phyloP scores from a whole-genome alignment of 225 moss, liverwort and hornwort genomes.

The Marchantia paleacea region DNA sequence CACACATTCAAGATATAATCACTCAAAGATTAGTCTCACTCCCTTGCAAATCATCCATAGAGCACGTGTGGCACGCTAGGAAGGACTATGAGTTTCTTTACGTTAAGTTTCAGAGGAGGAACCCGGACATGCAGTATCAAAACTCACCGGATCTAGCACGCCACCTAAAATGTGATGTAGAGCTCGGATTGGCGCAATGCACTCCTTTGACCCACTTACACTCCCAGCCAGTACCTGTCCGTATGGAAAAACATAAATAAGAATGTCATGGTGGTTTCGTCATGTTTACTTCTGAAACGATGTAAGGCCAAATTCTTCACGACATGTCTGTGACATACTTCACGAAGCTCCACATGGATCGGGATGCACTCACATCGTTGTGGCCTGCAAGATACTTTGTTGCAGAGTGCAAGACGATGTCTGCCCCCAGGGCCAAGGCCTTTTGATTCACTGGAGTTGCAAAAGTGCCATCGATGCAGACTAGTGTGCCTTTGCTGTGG shows the following conservation, averaged over 20 bases:
- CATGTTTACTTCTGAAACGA: no score
- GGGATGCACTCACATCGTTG: constrained; percentile 69
- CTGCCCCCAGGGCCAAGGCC: constrained; percentile 86
- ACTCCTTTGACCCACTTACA: constrained; percentile 80
- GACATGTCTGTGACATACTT: not conserved
- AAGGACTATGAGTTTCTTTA: not conserved
- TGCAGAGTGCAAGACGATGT: constrained; percentile 93
- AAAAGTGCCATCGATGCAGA: constrained; percentile 98
- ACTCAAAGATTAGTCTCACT: not conserved
- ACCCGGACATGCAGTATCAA: not conserved
- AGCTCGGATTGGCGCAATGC: constrained; percentile 75
- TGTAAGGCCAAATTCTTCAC: not conserved
- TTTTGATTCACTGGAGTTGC: constrained; percentile 97
- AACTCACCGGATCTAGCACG: constrained; percentile 83
- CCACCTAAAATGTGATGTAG: constrained; percentile 95
- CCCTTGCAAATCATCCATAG: not conserved
- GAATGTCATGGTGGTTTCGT: no score
- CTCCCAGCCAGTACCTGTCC: constrained; percentile 92
- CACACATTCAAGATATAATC: not conserved
- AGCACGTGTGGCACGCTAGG: not conserved
- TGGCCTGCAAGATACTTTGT: constrained; percentile 98
- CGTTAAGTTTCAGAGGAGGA: not conserved
- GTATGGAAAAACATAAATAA: not conserved
- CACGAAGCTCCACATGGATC: not conserved
- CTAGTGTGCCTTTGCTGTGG: constrained; percentile 73